Base-by-base conservation (phyloP, 331 rosid species). In the Acacia pycnantha region DNA sequence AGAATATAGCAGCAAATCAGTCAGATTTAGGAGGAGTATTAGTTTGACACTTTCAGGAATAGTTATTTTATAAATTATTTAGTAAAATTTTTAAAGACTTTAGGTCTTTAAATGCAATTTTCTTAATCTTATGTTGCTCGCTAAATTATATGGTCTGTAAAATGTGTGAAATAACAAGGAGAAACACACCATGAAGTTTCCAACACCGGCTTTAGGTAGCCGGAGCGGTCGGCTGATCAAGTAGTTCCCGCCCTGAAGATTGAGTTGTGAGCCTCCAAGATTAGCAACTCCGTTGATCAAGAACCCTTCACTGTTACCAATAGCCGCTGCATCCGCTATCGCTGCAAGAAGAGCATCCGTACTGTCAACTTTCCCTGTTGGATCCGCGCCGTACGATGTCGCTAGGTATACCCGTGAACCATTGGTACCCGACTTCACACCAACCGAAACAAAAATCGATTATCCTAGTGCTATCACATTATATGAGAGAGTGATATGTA, bases 371-470 rank as follows among this genome's bases (percentile, higher is more conserved):
- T 74, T 83, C 11, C 97, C 99, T 0, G 92, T 92, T 19, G 98
- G 94, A 82, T 95, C 99, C 27, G 94, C 98, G 7, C 99, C 99
- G 73, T 88, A 95, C 1, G 88, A 64, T 33, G 96, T 93, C 76
- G 85, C 94, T 70, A 4, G 90, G 80, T 86, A 93, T 50, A 86
- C 93, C 2, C 84, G 86, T 68, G 90, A 51, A 85, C 86, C 86
- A 21, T 5, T 59, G 77, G 37, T 66, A 74, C 83, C 92, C 97
- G 90, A 81, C 85, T 74, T 47, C 56, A 71, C 43, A 79, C 50
- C 43, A 21, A 70, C 48, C 0, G 47, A 18, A 15, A 11, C 10
- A 33, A 33, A 3, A 2, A 0, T 18, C 35, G 26, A 21, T 21
- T 13, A 2, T 59, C 26, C 11, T 21, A 53, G 3, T 53, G 8